These are phyloP conservation scores for Coniella lustricola DNA, from an alignment of 2,329 filamentous ascomycete genomes.

Conservation along the genomic window DNA sequence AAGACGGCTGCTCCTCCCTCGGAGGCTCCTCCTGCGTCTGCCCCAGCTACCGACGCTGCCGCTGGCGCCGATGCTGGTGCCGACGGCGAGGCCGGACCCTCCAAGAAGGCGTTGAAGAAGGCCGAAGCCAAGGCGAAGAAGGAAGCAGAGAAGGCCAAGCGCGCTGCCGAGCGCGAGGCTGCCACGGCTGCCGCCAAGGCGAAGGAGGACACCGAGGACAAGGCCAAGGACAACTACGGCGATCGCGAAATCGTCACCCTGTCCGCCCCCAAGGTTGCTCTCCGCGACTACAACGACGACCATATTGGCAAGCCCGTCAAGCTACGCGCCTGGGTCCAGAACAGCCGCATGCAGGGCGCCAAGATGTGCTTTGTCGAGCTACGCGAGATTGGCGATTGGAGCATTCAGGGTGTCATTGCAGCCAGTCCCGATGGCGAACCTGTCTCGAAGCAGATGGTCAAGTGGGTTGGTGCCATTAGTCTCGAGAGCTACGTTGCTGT, in stretches of 20 bases:
- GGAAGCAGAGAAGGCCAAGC: slow-evolving; percentile 70
- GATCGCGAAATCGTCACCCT: slow-evolving; percentile 46
- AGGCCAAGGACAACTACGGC: slow-evolving; percentile 75
- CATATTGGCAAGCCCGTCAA: slow-evolving; percentile 65
- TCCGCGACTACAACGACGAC: slow-evolving; percentile 57
- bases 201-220: slow-evolving; percentile 44
- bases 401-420: slow-evolving; percentile 73
- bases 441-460: slow-evolving; percentile 85
- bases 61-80: slow-evolving; percentile 77
- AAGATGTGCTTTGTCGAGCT: slow-evolving; percentile 90
- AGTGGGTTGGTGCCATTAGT: slow-evolving; percentile 71
- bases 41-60: slow-evolving; percentile 19
- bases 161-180: slow-evolving; percentile 68
- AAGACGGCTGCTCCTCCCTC: slow-evolving; percentile 1
- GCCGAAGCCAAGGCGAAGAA: slow-evolving; percentile 80
- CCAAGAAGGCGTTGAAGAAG: slow-evolving; percentile 81
- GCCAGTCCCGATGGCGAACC: slow-evolving; percentile 56
- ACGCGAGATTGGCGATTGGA: slow-evolving; percentile 65
- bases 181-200: slow-evolving; percentile 47
- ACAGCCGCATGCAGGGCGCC: slow-evolving; percentile 78
- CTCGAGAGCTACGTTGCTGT: slow-evolving; percentile 78
- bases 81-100: slow-evolving; percentile 56
- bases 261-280: slow-evolving; percentile 42
- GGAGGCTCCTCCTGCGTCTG: slow-evolving; percentile 30
- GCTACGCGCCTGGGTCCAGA: slow-evolving; percentile 77